phyloP scores from a whole-genome alignment of 2,329 filamentous ascomycete genomes.

The Fusarium austroafricanum region DNA sequence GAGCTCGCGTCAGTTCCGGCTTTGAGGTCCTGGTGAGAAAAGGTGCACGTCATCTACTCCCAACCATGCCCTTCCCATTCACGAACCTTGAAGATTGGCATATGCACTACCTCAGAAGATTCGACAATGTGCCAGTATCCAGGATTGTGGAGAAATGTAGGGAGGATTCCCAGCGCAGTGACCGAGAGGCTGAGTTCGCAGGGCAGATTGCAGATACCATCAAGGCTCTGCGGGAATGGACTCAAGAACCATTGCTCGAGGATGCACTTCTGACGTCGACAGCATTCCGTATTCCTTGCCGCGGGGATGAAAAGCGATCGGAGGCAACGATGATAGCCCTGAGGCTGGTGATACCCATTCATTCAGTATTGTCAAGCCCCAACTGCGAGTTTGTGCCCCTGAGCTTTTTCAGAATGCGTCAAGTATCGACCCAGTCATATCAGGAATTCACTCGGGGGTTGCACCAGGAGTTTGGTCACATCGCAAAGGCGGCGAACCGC shows the following conservation, averaged over 20 bases:
- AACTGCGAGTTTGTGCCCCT: slow-evolving; percentile 70
- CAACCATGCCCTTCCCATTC: slow-evolving; percentile 66
- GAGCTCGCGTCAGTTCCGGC: slow-evolving; percentile 63
- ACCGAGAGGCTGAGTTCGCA: slow-evolving; percentile 58
- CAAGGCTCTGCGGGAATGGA: slow-evolving; percentile 54
- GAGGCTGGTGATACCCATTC: slow-evolving; percentile 70
- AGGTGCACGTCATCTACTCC: slow-evolving; percentile 68
- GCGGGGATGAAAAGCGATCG: slow-evolving; percentile 29
- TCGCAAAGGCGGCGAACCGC: slow-evolving; percentile 50
- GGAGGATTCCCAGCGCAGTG: slow-evolving; percentile 49
- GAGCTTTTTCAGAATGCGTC: slow-evolving; percentile 73
- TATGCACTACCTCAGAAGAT: slow-evolving; percentile 62
- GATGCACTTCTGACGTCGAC: slow-evolving; percentile 59
- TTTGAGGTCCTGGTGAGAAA: slow-evolving; percentile 73
- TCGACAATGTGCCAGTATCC: slow-evolving; percentile 59
- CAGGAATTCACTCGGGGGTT: slow-evolving; percentile 70
- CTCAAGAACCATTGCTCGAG: slow-evolving; percentile 59
- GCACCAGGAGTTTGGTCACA: slow-evolving; percentile 69
- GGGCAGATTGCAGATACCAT: slow-evolving; percentile 58
- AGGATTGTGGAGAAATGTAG: slow-evolving; percentile 50
- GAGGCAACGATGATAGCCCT: slow-evolving; percentile 62
- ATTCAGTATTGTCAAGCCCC: slow-evolving; percentile 62
- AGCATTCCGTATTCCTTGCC: slow-evolving; percentile 57
- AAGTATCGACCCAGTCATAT: slow-evolving; percentile 70
- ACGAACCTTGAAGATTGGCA: slow-evolving; percentile 67